Conservation (phyloP, 208 protist species). For the Herpetomonas muscarum region DNA sequence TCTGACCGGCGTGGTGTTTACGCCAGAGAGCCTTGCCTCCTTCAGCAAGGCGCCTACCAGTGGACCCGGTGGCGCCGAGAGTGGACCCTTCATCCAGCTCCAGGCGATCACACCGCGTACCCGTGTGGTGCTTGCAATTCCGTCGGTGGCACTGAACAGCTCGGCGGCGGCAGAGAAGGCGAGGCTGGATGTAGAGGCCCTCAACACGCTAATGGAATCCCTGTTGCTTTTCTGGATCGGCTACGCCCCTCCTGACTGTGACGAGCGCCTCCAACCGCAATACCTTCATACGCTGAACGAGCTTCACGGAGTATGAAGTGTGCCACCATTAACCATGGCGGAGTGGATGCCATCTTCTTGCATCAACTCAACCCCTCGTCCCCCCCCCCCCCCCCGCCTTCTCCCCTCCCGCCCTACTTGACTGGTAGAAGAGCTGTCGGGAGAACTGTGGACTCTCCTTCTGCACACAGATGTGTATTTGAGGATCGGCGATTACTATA, state of each 20-base stretch:
- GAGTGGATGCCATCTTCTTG: too few relatives aligned
- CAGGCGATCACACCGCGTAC: slow-evolving; percentile 15
- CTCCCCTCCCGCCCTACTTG: too few relatives aligned
- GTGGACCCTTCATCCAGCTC: slow-evolving; percentile 34
- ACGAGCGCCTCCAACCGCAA: slow-evolving; percentile 48
- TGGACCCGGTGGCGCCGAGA: slow-evolving; percentile 2
- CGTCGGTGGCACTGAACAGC: not conserved
- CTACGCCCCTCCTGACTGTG: slow-evolving; percentile 29
- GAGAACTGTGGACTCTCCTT: too few relatives aligned
- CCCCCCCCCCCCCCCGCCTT: too few relatives aligned
- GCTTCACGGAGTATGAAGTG: slow-evolving; percentile 7
- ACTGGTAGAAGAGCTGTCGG: too few relatives aligned
- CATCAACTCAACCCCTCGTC: too few relatives aligned
- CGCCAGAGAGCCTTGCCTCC: slow-evolving; percentile 30
- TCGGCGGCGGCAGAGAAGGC: not conserved
- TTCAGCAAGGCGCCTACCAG: slow-evolving; percentile 1
- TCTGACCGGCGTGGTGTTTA: slow-evolving; percentile 53
- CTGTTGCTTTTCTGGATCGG: slow-evolving; percentile 88
- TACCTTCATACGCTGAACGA: slow-evolving; percentile 39
- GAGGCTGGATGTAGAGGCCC: slow-evolving; percentile 6
- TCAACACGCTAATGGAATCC: slow-evolving; percentile 24
- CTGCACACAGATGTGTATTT: too few relatives aligned
- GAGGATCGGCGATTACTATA: too few relatives aligned
- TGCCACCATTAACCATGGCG: too few relatives aligned
- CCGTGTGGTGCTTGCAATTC: slow-evolving; percentile 4